These are phyloP conservation scores for Neotropicomus parvogracilis DNA, from an alignment of 1,284 basidiomycete species.

Conservation along the genomic window DNA sequence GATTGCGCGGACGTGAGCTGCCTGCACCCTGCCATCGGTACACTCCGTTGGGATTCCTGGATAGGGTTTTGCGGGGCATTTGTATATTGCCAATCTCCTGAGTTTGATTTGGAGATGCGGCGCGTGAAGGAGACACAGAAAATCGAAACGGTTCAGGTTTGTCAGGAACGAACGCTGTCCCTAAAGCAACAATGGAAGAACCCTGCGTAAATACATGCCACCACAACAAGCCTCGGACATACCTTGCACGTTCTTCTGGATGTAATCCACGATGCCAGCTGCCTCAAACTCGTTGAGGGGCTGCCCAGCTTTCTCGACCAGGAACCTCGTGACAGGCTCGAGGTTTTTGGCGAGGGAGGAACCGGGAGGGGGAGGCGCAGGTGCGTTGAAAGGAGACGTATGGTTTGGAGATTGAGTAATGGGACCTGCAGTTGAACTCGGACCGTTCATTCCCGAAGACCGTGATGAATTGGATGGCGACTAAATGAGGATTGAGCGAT, in stretches of 20 bases:
- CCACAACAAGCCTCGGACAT: slow-evolving; percentile 9
- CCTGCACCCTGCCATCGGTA: slow-evolving; percentile 69
- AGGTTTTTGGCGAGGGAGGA: slow-evolving; percentile 40
- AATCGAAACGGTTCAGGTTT: slow-evolving; percentile 57
- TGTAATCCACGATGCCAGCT: slow-evolving; percentile 52
- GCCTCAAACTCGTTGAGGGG: slow-evolving; percentile 48
- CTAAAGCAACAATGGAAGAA: slow-evolving; percentile 16
- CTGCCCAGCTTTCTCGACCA: slow-evolving; percentile 43
- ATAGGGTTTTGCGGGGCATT: slow-evolving; percentile 48
- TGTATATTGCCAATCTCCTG: slow-evolving; percentile 17
- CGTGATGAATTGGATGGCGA: slow-evolving; percentile 18
- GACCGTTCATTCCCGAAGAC: slow-evolving; percentile 16
- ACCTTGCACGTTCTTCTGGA: slow-evolving; percentile 44
- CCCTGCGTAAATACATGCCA: slow-evolving; percentile 12
- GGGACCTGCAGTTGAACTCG: slow-evolving; percentile 11
- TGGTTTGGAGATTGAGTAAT: slow-evolving; percentile 18
- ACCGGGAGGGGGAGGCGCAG: slow-evolving; percentile 13
- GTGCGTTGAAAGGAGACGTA: slow-evolving; percentile 18
- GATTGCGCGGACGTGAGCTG: slow-evolving; percentile 60
- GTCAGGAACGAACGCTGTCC: slow-evolving; percentile 33
- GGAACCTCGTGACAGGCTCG: slow-evolving; percentile 43
- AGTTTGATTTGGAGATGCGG: slow-evolving; percentile 37
- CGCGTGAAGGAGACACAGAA: slow-evolving; percentile 46
- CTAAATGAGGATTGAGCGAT: slow-evolving; percentile 29
- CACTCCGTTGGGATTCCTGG: slow-evolving; percentile 67